Evolutionary conservation across 2,329 filamentous ascomycete species (phyloP).

Genomic region (Paecilomyces fulvus): DNA sequence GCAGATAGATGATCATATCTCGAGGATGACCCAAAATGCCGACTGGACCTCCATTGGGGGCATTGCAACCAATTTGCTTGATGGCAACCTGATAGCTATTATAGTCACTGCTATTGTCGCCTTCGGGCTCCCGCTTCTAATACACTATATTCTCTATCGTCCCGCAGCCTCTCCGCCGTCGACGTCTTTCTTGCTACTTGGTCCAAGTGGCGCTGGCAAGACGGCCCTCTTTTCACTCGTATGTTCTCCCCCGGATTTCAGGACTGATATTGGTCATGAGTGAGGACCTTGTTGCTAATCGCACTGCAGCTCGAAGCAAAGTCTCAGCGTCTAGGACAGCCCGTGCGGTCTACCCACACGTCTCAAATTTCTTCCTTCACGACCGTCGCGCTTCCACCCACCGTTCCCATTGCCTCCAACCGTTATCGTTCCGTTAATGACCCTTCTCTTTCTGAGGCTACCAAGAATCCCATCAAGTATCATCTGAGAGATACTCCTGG

Average conservation of each 20-base stretch:
- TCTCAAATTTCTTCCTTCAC: constrained; percentile 53
- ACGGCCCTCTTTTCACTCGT: constrained; percentile 77
- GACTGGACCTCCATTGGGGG: constrained; percentile 30
- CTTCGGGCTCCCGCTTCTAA: constrained; percentile 62
- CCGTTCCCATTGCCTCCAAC: constrained; percentile 46
- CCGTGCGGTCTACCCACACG: constrained; percentile 46
- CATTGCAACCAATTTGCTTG: constrained; percentile 34
- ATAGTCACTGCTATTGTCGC: constrained; percentile 62
- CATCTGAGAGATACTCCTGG: constrained; percentile 68
- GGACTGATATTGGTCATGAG: background rate
- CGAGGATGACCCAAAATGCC: constrained; percentile 20
- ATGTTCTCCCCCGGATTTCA: constrained; percentile 7
- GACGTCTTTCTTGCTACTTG: constrained; percentile 69
- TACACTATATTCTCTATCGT: constrained; percentile 68
- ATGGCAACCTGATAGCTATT: constrained; percentile 42
- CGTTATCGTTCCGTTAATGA: constrained; percentile 60
- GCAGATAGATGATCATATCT: constrained; percentile 2
- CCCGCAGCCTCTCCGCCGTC: constrained; percentile 54
- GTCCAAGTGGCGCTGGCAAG: constrained; percentile 77
- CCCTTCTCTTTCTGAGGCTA: constrained; percentile 50
- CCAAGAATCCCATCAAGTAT: constrained; percentile 30
- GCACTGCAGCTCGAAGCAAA: constrained; percentile 36
- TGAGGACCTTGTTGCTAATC: constrained; percentile 5
- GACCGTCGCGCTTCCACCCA: constrained; percentile 47
- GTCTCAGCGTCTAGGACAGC: constrained; percentile 27